Conservation (phyloP, 352 stramenopile genomes). For the Globisporangium polare region DNA sequence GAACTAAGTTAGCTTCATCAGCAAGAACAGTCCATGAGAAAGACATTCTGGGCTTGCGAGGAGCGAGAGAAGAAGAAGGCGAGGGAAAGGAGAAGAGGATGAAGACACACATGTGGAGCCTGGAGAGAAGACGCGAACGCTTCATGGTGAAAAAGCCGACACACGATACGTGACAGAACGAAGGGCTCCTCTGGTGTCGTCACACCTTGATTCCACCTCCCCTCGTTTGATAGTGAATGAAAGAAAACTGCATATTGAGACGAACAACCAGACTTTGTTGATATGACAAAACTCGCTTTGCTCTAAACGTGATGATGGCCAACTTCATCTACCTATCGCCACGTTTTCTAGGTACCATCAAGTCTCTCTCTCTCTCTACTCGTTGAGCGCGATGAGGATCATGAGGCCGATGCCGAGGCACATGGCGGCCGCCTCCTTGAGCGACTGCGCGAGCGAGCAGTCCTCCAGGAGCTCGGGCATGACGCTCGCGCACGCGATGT, state of each 20-base stretch:
- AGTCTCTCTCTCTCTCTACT: constrained; percentile 40
- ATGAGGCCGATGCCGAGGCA: constrained; percentile 71
- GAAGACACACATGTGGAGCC: too few relatives aligned
- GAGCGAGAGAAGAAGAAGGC: not conserved
- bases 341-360: too few relatives aligned
- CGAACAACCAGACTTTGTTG: not conserved
- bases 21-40: too few relatives aligned
- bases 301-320: too few relatives aligned
- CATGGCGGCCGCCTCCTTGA: constrained; percentile 70
- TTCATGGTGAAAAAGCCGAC: too few relatives aligned
- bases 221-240: not conserved
- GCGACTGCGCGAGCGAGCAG: constrained; percentile 63
- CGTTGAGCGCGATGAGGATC: constrained; percentile 69
- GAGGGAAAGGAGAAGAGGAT: not conserved
- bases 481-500: constrained; percentile 89
- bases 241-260: constrained; percentile 5
- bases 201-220: not conserved
- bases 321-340: too few relatives aligned
- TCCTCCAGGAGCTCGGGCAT: constrained; percentile 90
- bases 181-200: too few relatives aligned
- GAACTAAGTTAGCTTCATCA: constrained; percentile 18
- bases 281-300: not conserved
- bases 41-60: not conserved
- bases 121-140: too few relatives aligned
- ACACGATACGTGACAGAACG: too few relatives aligned